Base-by-base conservation (phyloP, 1,139 yeast genomes). In the Meyerozyma smithsonii region DNA sequence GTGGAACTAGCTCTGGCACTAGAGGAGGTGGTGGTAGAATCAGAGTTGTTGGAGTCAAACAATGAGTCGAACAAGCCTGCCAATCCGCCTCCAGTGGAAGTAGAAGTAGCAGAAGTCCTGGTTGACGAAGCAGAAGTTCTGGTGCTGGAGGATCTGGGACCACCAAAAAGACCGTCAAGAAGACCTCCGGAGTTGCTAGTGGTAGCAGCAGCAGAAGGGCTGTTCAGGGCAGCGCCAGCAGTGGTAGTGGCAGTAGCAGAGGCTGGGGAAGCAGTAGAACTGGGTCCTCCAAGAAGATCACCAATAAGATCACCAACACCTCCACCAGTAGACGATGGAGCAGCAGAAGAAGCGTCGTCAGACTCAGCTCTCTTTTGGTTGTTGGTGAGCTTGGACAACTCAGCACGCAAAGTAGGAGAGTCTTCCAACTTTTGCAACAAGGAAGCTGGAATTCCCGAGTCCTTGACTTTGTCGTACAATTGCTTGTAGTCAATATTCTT, bases 381-480 rank as follows among this genome's bases (percentile, higher is more conserved):
- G 11, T 19, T 8, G 20, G 25, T 15, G 21, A 20, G 17, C 14
- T 30, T 30, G 21, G 34, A 18, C 34, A 30, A 54, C 36, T 47
- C 49, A 3, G 39, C 39, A 26, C 47, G 41, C 30, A 51, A 47
- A 8, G 45, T 48, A 35, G 52, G 44, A 14, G 53, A 46, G 39
- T 46, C 50, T 41, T 55, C 42, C 14, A 55, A 45, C 12, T 45
- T 44, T 15, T 41, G 34, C 38, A 56, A 50, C 17, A 61, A 41
- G 14, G 48, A 45, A 14, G 50, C 41, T 41, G 59, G 55, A 39
- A 55, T 35, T 35, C 61, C 61, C 18, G 62, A 56, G 38, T 54
- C 52, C 45, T 61, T 61, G 37, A 64, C 46, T 17, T 57, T 47
- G 25, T 47, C 46, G 41, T 51, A 56, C 36, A 64, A 39, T 6